Evolutionary conservation across 139 green algal genomes (phyloP).

Genomic region (Eudorina sp.): DNA sequence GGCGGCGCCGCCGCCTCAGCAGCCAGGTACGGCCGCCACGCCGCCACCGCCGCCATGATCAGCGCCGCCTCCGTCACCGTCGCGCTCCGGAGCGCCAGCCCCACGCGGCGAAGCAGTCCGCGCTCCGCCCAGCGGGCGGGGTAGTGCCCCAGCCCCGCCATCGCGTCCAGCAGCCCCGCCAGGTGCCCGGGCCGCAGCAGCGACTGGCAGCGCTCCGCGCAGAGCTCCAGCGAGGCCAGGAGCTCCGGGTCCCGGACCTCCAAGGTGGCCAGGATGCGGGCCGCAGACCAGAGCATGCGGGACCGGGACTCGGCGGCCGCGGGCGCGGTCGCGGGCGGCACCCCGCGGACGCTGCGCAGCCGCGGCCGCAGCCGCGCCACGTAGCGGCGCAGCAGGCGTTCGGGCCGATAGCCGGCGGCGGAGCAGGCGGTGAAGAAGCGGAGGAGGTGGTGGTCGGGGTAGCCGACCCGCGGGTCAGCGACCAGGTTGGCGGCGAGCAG

Average conservation of each 20-base stretch:
- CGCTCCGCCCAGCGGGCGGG: not conserved
- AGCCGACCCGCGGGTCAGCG: not conserved
- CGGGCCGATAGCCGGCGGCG: not conserved
- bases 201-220: not conserved
- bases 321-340: not conserved
- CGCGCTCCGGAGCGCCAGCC: not conserved
- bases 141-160: constrained; percentile 32
- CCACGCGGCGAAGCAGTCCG: constrained; percentile 2
- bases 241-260: not conserved
- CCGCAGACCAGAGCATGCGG: not conserved
- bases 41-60: constrained; percentile 7
- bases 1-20: not conserved
- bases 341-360: not conserved
- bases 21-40: not conserved
- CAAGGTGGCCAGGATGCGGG: not conserved
- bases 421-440: constrained; percentile 24
- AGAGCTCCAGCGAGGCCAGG: not conserved
- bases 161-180: not conserved
- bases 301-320: not conserved
- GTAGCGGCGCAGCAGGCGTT: not conserved
- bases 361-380: not conserved
- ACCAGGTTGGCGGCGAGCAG: not conserved
- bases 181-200: not conserved
- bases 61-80: not conserved
- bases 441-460: constrained; percentile 24